Conservation (phyloP, 2,329 filamentous ascomycete species). For the Raffaelea ambrosiae region DNA sequence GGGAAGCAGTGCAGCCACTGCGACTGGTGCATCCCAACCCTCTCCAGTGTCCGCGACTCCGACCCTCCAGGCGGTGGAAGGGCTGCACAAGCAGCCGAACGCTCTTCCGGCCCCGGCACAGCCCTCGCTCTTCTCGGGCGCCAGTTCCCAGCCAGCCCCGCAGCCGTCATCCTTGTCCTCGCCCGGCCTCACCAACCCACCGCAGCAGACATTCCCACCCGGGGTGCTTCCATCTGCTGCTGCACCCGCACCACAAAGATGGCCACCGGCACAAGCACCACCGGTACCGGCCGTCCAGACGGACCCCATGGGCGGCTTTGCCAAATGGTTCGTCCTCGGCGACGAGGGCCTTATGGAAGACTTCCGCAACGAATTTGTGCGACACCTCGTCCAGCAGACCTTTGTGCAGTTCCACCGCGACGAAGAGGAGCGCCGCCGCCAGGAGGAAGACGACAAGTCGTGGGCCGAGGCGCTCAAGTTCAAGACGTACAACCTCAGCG, state of each 20-base stretch:
- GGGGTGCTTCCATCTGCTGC: background rate
- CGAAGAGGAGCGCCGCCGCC: slow-evolving; percentile 30
- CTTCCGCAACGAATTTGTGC: slow-evolving; percentile 36
- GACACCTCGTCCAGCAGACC: slow-evolving; percentile 32
- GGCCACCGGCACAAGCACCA: background rate
- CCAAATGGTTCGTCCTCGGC: slow-evolving; percentile 45
- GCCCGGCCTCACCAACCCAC: too few species aligned
- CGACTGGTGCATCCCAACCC: too few species aligned
- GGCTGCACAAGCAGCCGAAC: too few species aligned
- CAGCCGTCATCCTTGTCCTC: too few species aligned
- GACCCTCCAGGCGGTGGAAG: too few species aligned
- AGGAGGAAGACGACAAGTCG: slow-evolving; percentile 39
- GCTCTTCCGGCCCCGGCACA: too few species aligned
- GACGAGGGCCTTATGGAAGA: slow-evolving; percentile 45
- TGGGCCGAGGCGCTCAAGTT: slow-evolving; percentile 40
- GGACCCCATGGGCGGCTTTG: slow-evolving; percentile 40
- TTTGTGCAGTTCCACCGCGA: slow-evolving; percentile 32
- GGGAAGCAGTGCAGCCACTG: too few species aligned
- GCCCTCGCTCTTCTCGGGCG: too few species aligned
- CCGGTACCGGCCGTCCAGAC: slow-evolving; percentile 14
- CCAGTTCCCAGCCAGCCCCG: too few species aligned
- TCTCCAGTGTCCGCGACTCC: too few species aligned
- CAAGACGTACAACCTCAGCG: slow-evolving; percentile 36
- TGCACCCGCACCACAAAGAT: background rate
- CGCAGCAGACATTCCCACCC: too few species aligned